Percentiles rank a stretch among this genome's conserved stretches.
Conservation (phyloP, 1,284 basidiomycete genomes). For the Phylloboletellus chloephorus region DNA sequence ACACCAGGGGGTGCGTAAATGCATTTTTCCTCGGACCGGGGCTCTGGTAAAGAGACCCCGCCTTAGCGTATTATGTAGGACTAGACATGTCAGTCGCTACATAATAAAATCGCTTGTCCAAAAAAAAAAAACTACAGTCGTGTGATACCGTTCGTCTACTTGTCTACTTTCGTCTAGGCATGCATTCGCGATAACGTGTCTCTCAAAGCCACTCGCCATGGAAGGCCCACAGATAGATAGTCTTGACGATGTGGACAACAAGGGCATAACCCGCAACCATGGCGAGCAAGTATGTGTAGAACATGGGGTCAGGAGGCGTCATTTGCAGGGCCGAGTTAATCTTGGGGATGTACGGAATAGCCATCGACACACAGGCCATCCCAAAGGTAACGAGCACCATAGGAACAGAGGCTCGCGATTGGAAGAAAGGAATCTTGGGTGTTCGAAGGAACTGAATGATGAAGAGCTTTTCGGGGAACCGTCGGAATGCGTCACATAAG, state of each 20-base stretch:
- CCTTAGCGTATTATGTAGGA: too few relatives aligned
- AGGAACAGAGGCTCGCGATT: slow-evolving; percentile 27
- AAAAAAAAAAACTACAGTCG: background rate
- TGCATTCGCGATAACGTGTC: background rate
- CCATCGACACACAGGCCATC: slow-evolving; percentile 31
- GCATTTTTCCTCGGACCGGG: too few relatives aligned
- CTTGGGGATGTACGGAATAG: slow-evolving; percentile 32
- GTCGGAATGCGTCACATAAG: slow-evolving; percentile 2
- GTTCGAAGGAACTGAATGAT: slow-evolving; percentile 33
- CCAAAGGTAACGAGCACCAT: slow-evolving; percentile 30
- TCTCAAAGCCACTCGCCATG: slow-evolving; percentile 28
- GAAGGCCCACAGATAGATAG: slow-evolving; percentile 25
- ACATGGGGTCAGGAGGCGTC: slow-evolving; percentile 30
- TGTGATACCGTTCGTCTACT: background rate
- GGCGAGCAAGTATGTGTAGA: slow-evolving; percentile 26
- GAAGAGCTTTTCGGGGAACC: slow-evolving; percentile 23
- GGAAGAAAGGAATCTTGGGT: slow-evolving; percentile 29
- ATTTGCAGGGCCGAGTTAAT: slow-evolving; percentile 27
- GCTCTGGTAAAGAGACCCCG: too few relatives aligned
- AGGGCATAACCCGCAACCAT: slow-evolving; percentile 23
- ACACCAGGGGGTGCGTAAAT: too few relatives aligned
- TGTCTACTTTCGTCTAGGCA: background rate
- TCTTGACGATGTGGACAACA: slow-evolving; percentile 26
- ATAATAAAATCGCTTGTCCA: too few relatives aligned
- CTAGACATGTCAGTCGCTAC: too few relatives aligned